phyloP scores from a whole-genome alignment of 1,139 yeast genomes.

The Geotrichum australiense region DNA sequence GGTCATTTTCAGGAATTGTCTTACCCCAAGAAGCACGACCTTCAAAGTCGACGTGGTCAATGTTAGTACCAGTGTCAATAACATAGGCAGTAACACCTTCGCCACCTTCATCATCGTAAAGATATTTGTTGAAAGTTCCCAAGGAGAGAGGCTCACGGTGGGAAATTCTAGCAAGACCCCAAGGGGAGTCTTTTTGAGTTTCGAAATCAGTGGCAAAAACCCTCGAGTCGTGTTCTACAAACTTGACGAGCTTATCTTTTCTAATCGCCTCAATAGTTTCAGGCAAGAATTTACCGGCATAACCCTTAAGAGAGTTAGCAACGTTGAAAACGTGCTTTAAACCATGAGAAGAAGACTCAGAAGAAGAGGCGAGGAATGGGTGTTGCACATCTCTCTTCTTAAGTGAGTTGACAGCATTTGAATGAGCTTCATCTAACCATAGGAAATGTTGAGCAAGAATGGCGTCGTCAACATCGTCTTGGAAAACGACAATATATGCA shows the following conservation, averaged over 20 bases:
- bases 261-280: slow-evolving; percentile 53
- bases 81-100: slow-evolving; percentile 81
- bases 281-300: slow-evolving; percentile 62
- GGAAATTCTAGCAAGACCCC: slow-evolving; percentile 94
- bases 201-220: slow-evolving; percentile 60
- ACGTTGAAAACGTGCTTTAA: slow-evolving; percentile 59
- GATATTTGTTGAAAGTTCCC: slow-evolving; percentile 73
- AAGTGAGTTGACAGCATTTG: slow-evolving; percentile 7
- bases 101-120: slow-evolving; percentile 75
- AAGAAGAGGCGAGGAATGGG: slow-evolving; percentile 40
- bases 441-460: slow-evolving; percentile 13
- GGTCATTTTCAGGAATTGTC: slow-evolving; percentile 78
- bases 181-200: slow-evolving; percentile 79
- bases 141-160: slow-evolving; percentile 54
- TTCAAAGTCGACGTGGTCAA: slow-evolving; percentile 68
- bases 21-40: slow-evolving; percentile 95
- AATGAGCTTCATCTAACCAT: slow-evolving; percentile 18
- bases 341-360: slow-evolving; percentile 39
- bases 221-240: slow-evolving; percentile 72
- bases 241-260: slow-evolving; percentile 42
- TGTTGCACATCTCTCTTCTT: slow-evolving; percentile 25
- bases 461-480: slow-evolving; percentile 18
- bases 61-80: slow-evolving; percentile 83
- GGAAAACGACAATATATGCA: slow-evolving; percentile 19
- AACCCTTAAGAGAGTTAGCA: slow-evolving; percentile 39